Conservation (phyloP, 2,329 filamentous ascomycete species). For the Gaeumannomyces sp. region DNA sequence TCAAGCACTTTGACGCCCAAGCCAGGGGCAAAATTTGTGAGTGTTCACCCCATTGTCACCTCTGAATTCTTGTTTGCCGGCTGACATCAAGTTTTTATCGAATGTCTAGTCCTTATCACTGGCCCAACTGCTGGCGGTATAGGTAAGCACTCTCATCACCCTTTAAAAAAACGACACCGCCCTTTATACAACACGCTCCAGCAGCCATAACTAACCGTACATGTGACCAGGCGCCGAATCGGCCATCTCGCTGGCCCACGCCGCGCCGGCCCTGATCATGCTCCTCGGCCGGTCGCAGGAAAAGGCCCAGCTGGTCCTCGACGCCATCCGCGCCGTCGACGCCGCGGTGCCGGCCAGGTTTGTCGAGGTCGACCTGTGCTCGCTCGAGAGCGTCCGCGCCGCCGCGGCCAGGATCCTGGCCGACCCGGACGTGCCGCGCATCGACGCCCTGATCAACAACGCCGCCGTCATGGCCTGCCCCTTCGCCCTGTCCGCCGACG, state of each 20-base stretch:
- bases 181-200: not conserved
- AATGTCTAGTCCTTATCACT: constrained; percentile 14
- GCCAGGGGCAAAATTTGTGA: not conserved
- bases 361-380: constrained; percentile 31
- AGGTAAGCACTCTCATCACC: not conserved
- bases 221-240: constrained; percentile 8
- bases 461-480: constrained; percentile 30
- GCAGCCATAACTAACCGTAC: not conserved
- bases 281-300: constrained; percentile 10
- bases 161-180: no score
- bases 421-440: constrained; percentile 23
- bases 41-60: not conserved
- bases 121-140: constrained; percentile 14
- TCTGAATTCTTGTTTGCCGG: no score
- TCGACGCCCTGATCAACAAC: constrained; percentile 36
- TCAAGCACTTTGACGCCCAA: not conserved
- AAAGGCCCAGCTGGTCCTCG: constrained; percentile 9
- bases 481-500: constrained; percentile 28
- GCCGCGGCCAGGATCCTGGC: constrained; percentile 27
- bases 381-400: constrained; percentile 27
- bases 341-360: constrained; percentile 22
- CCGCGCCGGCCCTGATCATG: constrained; percentile 14
- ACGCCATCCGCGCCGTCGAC: constrained; percentile 25
- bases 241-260: constrained; percentile 12
- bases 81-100: not conserved